phyloP scores from a whole-genome alignment of 352 stramenopile genomes.

The Globisporangium perplexum region DNA sequence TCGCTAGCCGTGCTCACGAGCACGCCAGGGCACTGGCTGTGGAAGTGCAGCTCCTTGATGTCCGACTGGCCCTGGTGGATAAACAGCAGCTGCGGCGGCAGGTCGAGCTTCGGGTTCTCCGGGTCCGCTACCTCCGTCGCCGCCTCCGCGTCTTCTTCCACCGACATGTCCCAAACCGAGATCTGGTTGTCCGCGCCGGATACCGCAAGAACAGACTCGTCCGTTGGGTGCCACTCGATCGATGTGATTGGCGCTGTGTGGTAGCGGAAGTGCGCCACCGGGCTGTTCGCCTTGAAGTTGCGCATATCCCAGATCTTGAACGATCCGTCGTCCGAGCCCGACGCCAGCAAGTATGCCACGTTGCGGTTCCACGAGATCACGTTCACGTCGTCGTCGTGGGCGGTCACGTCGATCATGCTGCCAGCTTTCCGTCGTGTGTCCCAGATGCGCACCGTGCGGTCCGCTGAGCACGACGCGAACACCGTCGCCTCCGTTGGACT shows the following conservation, averaged over 20 bases:
- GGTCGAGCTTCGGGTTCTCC: slow-evolving; percentile 68
- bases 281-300: slow-evolving; percentile 86
- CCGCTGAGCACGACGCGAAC: slow-evolving; percentile 94
- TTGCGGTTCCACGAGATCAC: slow-evolving; percentile 98
- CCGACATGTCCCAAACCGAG: slow-evolving; percentile 98
- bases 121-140: slow-evolving; percentile 31
- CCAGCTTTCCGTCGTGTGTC: slow-evolving; percentile 92
- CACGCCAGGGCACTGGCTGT: slow-evolving; percentile 97
- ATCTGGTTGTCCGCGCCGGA: slow-evolving; percentile 95
- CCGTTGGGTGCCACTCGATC: slow-evolving; percentile 99
- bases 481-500: slow-evolving; percentile 95
- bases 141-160: slow-evolving; percentile 96
- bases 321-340: slow-evolving; percentile 96
- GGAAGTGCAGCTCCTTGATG: slow-evolving; percentile 99
- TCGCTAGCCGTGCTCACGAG: slow-evolving; percentile 95
- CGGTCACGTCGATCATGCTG: slow-evolving; percentile 92
- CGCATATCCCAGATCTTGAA: slow-evolving; percentile 98
- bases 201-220: slow-evolving; percentile 97
- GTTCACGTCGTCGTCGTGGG: slow-evolving; percentile 97
- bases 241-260: slow-evolving; percentile 96
- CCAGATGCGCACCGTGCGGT: slow-evolving; percentile 96
- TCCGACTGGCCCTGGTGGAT: slow-evolving; percentile 98
- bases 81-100: slow-evolving; percentile 98
- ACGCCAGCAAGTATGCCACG: slow-evolving; percentile 96
- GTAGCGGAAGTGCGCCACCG: slow-evolving; percentile 94